phyloP scores from a whole-genome alignment of 768 basidiomycete genomes.

The Hygrophoropsis aurantiaca region DNA sequence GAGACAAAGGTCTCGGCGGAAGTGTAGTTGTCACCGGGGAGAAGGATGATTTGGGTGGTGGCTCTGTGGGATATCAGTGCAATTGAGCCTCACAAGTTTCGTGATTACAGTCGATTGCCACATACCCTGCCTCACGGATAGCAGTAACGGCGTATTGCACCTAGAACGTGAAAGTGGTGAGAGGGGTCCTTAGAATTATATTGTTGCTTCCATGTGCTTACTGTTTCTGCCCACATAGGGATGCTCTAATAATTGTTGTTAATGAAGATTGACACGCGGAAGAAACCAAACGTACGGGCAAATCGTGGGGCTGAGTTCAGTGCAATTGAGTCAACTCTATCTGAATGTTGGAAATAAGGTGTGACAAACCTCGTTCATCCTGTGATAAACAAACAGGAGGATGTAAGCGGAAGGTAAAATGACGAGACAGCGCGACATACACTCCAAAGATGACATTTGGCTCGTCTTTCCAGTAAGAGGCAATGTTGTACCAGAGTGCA shows the following conservation, averaged over 20 bases:
- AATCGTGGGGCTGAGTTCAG: constrained; percentile 44
- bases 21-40: constrained; percentile 60
- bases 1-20: constrained; percentile 51
- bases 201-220: neutral
- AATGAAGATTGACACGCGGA: neutral
- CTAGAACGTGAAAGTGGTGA: neutral
- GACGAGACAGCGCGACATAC: constrained; percentile 27
- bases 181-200: neutral
- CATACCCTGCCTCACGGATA: constrained; percentile 53
- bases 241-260: constrained; percentile 27
- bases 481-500: constrained; percentile 50
- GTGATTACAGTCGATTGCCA: neutral
- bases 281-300: constrained; percentile 30
- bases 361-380: constrained; percentile 50
- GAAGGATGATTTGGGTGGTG: constrained; percentile 52
- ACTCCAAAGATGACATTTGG: constrained; percentile 47
- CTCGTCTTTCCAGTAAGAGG: constrained; percentile 45
- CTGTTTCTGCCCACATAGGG: constrained; percentile 43
- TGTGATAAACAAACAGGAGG: constrained; percentile 14
- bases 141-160: constrained; percentile 64
- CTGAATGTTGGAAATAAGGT: too few species aligned
- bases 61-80: constrained; percentile 34
- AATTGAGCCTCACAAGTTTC: neutral
- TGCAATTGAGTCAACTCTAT: too few species aligned
- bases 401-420: neutral